Conservation (phyloP, 495 filamentous ascomycete species). For the Aspergillus bertholletiae region DNA sequence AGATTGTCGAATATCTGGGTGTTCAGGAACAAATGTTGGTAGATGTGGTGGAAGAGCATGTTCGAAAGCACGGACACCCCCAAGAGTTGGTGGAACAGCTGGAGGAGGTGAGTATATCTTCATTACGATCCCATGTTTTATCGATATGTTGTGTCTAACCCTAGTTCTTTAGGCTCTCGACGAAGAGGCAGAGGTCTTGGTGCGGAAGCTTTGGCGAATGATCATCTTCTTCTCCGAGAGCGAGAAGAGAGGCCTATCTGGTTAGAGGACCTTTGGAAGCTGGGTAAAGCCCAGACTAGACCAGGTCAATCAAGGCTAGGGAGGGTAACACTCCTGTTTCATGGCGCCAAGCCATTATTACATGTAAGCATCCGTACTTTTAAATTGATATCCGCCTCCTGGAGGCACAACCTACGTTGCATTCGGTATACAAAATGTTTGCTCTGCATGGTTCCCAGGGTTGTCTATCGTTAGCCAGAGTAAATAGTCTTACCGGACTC, state of each 20-base stretch:
- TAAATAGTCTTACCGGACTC: background rate
- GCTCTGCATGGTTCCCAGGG: background rate
- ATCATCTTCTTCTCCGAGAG: conserved; percentile 96
- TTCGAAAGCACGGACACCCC: conserved; percentile 73
- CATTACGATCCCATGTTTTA: conserved; percentile 4
- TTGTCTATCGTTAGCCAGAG: background rate
- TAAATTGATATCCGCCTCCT: conserved; percentile 7
- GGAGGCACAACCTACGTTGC: background rate
- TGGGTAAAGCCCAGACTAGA: background rate
- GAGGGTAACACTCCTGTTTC: background rate
- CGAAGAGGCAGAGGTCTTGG: conserved; percentile 89
- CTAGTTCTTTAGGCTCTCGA: conserved; percentile 66
- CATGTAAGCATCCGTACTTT: background rate
- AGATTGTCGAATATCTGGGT: conserved; percentile 92
- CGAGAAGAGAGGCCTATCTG: conserved; percentile 84
- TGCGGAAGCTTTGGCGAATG: conserved; percentile 98
- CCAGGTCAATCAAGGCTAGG: background rate
- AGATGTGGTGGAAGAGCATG: conserved; percentile 84
- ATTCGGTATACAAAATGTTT: background rate
- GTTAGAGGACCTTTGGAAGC: conserved; percentile 30
- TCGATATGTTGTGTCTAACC: conserved; percentile 28
- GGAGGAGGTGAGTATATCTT: conserved; percentile 63
- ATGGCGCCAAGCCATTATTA: background rate
- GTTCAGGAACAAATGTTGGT: conserved; percentile 96
- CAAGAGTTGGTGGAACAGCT: conserved; percentile 80